These are phyloP conservation scores for Rhizopus sp. DNA, from an alignment of 371 early-diverging fungal species.

Conservation along the genomic window DNA sequence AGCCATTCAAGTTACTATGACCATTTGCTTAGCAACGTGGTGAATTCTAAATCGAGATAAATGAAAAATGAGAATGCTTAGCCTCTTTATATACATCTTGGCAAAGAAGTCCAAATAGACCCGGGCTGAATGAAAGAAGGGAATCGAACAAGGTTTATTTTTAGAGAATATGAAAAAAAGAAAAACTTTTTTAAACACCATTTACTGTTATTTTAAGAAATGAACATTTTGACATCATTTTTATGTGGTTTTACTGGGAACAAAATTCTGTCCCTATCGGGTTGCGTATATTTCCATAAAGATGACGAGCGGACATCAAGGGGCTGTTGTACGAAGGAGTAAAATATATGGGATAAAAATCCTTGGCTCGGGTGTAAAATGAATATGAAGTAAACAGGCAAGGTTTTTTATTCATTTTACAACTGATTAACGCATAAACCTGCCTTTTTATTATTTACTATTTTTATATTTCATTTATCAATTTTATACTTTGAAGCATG, in stretches of 20 bases:
- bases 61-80: no score
- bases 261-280: background rate
- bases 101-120: no score
- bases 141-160: no score
- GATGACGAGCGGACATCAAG: slow-evolving; percentile 16
- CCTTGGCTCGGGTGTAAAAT: background rate
- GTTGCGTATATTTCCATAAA: slow-evolving; percentile 7
- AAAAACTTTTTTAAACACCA: no score
- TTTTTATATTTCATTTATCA: slow-evolving; percentile 3
- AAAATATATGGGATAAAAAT: background rate
- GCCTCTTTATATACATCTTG: no score
- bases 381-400: background rate
- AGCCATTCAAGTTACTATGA: no score
- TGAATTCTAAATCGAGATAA: no score
- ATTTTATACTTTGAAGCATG: background rate
- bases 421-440: background rate
- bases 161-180: no score
- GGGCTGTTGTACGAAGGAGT: slow-evolving; percentile 14
- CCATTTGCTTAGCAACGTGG: no score
- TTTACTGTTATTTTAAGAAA: no score
- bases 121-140: no score
- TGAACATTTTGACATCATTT: no score
- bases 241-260: background rate
- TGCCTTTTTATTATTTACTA: background rate
- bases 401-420: slow-evolving; percentile 7